Conservation (phyloP, 2,329 filamentous ascomycete genomes). For the Geoglossum cookeanum region DNA sequence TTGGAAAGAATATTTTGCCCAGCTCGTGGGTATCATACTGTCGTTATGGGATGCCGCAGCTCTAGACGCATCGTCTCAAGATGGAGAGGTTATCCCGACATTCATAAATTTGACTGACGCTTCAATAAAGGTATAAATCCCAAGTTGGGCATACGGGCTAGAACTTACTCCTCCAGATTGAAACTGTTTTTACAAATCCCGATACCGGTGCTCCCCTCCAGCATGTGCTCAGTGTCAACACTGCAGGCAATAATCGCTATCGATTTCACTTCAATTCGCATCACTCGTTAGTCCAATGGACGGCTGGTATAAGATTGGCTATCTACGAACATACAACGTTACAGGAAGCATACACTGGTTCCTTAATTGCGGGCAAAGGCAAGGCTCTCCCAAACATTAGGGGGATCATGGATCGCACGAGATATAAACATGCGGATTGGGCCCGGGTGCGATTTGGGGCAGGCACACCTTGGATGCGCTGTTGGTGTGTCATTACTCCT, state of each 20-base stretch:
- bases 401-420: conserved; percentile 65
- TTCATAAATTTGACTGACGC: conserved; percentile 97
- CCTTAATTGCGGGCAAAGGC: conserved; percentile 86
- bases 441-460: conserved; percentile 87
- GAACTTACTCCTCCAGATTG: conserved; percentile 36
- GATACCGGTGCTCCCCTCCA: conserved; percentile 61
- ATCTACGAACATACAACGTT: conserved; percentile 89
- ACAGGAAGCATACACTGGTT: conserved; percentile 92
- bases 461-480: conserved; percentile 86
- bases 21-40: conserved; percentile 84
- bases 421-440: conserved; percentile 73
- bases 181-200: conserved; percentile 72
- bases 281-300: conserved; percentile 89
- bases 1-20: conserved; percentile 95
- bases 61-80: conserved; percentile 67
- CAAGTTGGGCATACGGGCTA: background rate
- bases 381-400: conserved; percentile 79
- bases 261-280: conserved; percentile 91
- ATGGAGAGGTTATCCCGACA: conserved; percentile 69
- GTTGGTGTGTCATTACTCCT: conserved; percentile 87
- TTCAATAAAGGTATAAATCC: conserved; percentile 64
- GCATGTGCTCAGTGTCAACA: conserved; percentile 90
- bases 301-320: conserved; percentile 74
- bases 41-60: conserved; percentile 92
- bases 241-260: conserved; percentile 87